A percentile compares a stretch with the other conserved stretches of the same genome.
These are phyloP conservation scores for Colletotrichum neosansevieriae DNA, from an alignment of 2,329 filamentous ascomycete genomes.

Conservation along the genomic window DNA sequence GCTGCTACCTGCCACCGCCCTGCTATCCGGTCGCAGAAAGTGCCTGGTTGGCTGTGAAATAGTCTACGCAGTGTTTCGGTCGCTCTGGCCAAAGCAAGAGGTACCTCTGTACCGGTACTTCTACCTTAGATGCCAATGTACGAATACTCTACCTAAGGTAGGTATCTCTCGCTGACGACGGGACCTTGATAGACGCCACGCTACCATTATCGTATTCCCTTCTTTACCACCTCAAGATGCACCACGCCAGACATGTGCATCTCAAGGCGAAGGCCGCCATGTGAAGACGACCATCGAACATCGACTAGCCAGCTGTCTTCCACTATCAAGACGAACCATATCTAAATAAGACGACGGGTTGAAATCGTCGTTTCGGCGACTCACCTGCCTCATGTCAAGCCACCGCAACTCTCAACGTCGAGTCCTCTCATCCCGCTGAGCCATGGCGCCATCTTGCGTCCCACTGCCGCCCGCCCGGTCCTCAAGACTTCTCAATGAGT, in stretches of 20 bases:
- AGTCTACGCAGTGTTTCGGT: conserved; percentile 20
- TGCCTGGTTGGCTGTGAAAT: not conserved
- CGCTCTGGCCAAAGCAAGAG: conserved; percentile 2
- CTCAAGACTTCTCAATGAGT: not conserved
- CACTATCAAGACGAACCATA: conserved; percentile 13
- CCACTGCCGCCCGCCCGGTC: conserved; percentile 1
- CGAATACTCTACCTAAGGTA: no score
- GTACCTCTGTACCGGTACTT: conserved; percentile 4
- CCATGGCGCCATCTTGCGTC: conserved; percentile 35
- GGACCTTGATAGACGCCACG: conserved; percentile 19
- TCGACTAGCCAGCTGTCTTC: conserved; percentile 9
- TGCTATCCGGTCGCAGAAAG: conserved; percentile 12
- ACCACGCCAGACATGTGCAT: conserved; percentile 26
- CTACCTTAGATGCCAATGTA: not conserved
- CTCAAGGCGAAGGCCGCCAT: not conserved
- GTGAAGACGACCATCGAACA: conserved; percentile 18
- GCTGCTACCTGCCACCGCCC: conserved; percentile 4
- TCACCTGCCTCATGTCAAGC: conserved; percentile 12
- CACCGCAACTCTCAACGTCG: conserved; percentile 14
- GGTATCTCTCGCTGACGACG: no score
- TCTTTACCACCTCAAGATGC: not conserved
- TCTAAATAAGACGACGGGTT: not conserved
- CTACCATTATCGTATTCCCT: conserved; percentile 16
- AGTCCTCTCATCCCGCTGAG: conserved; percentile 30
- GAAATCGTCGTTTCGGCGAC: conserved; percentile 5